Conservation (phyloP, 108 stramenopile species). For the Skeletonema tropicum region DNA sequence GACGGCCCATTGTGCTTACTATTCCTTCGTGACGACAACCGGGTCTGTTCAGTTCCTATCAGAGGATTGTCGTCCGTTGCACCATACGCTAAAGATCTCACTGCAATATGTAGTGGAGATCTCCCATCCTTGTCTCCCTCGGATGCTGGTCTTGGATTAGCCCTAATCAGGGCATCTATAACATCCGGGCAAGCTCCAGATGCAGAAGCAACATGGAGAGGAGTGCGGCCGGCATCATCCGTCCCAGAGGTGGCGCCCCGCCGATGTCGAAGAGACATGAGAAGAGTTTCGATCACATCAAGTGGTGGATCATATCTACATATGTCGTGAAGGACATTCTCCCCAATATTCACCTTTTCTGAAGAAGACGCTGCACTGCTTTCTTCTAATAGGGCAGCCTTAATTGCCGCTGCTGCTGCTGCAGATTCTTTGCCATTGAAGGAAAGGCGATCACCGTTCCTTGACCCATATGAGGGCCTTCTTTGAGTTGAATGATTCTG, state of each 20-base stretch:
- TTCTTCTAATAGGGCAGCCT: constrained; percentile 16
- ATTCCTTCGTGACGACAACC: background rate
- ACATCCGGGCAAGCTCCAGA: constrained; percentile 20
- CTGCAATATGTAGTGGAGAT: constrained; percentile 37
- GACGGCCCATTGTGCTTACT: background rate
- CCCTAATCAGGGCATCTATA: constrained; percentile 34
- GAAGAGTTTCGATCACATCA: constrained; percentile 36
- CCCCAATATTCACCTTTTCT: constrained; percentile 16
- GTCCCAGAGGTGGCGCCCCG: constrained; percentile 21
- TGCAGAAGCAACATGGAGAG: constrained; percentile 46
- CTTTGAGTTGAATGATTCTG: background rate
- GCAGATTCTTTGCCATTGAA: constrained; percentile 36
- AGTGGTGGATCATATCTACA: constrained; percentile 33
- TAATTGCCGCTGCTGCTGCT: constrained; percentile 28
- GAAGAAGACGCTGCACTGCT: background rate
- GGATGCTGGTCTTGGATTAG: constrained; percentile 32
- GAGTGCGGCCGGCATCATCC: constrained; percentile 26
- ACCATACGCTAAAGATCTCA: constrained; percentile 3
- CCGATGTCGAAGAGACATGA: constrained; percentile 19
- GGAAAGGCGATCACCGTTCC: constrained; percentile 26
- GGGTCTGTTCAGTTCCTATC: constrained; percentile 8
- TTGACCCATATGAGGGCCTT: constrained; percentile 38
- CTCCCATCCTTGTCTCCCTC: constrained; percentile 29
- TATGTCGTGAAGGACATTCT: constrained; percentile 40
- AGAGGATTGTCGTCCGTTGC: background rate